Conservation (phyloP, 257 asterid genomes). For the Solanum appendiculatum region DNA sequence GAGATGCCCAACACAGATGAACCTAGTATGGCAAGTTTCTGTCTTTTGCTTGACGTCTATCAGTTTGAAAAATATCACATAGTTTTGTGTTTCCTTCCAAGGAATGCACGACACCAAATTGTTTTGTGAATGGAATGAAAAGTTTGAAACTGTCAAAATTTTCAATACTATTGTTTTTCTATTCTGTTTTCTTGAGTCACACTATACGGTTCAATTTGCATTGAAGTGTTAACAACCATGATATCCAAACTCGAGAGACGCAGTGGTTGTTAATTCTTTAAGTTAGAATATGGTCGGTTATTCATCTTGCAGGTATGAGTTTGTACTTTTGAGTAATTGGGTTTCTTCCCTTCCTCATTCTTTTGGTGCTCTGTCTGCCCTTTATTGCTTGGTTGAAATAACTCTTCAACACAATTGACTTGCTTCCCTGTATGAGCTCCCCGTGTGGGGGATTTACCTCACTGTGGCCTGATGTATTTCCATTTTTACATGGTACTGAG, state of each 20-base stretch:
- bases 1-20: conserved; percentile 18
- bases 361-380: background rate
- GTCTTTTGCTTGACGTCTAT: background rate
- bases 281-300: background rate
- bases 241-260: background rate
- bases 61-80: background rate
- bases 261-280: background rate
- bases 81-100: background rate
- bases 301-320: background rate
- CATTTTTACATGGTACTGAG: background rate
- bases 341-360: background rate
- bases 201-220: background rate
- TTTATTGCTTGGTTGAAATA: background rate
- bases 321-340: background rate
- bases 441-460: background rate
- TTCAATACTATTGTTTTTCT: background rate
- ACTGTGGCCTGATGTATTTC: background rate
- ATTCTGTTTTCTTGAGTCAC: background rate
- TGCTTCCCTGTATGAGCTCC: background rate
- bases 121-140: background rate
- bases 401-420: background rate
- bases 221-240: background rate
- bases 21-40: conserved; percentile 27
- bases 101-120: background rate
- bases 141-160: background rate